Percentiles rank a stretch among this genome's conserved stretches.
Conservation (phyloP, 164 flowering plant species). For the Stephania yunnanensis region DNA sequence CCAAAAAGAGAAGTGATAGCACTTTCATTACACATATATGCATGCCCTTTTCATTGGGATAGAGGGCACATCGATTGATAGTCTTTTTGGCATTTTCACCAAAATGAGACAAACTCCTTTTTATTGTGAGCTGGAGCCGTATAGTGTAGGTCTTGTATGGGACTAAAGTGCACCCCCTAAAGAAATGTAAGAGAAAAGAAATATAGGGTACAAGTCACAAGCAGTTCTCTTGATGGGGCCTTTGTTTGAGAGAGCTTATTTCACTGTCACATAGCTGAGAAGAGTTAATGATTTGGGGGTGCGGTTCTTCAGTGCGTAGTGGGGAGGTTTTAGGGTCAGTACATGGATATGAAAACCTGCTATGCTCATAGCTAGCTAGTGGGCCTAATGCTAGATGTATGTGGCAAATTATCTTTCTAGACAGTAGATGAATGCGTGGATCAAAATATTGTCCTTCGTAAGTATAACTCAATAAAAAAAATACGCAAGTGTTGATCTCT, state of each 20-base stretch:
- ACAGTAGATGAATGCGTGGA: no score
- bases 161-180: neutral
- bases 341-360: neutral
- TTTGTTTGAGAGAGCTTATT: neutral
- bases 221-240: neutral
- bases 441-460: no score
- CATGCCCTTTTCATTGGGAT: neutral
- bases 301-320: neutral
- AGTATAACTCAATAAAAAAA: no score
- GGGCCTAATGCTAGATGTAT: no score
- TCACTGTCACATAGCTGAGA: neutral
- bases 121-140: neutral
- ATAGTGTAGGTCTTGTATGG: neutral
- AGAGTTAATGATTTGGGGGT: neutral
- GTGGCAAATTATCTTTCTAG: no score
- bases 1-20: no score
- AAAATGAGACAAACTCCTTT: neutral
- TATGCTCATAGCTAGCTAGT: neutral
- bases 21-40: neutral
- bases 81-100: conserved; percentile 1
- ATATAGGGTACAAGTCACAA: neutral
- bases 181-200: neutral
- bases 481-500: no score
- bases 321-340: neutral
- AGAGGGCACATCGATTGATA: neutral